Base-by-base conservation (phyloP, 164 flowering plant species). In the Magnolia kwangsiensis region DNA sequence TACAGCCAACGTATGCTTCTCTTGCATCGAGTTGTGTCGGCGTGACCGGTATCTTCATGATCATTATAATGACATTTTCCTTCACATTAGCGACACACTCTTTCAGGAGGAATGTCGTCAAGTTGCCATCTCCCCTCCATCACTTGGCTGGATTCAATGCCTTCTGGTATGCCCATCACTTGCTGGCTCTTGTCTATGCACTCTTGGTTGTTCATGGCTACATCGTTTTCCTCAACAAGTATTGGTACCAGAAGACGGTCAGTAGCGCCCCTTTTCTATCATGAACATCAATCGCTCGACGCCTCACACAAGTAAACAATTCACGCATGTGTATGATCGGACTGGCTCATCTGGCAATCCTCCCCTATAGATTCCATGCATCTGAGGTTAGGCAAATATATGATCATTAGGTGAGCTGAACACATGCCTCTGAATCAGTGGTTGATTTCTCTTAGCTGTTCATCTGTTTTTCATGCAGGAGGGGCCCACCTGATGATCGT, bases 111-210 rank as follows among this genome's bases (percentile, higher is more conserved):
- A 96, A 88, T 77, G 90, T 89, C 24, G 73, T 96, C 75, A 91
- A 92, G 80, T 78, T 96, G 71, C 92, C 92, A 0, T 75, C 86
- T 79, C 88, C 89, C 0, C 83, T 96, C 67, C 87, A 86, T 75
- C 84, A 80, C 69, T 78, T 94, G 77, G 96, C 98, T 2, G 99
- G 99, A n/a, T 94, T 96, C 73, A 96, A 92, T 77, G 81, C 99
- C 66, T 96, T 96, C 77, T 96, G 99, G 99, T 94, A 94, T 77
- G 90, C 98, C 1, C 99, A 96, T 83, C 99, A 96, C 84, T 80
- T 96, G 84, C 89, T 96, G 45, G 83, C 76, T 55, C 11, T 96
- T 63, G 98, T 83, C 29, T 96, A 94, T 74, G 20, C 82, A 72
- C 90, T 94, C 74, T 74, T 94, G 61, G 23, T 91, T 51, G 7